Conservation (phyloP, 2,329 filamentous ascomycete species). For the Dactylellina leptospora region DNA sequence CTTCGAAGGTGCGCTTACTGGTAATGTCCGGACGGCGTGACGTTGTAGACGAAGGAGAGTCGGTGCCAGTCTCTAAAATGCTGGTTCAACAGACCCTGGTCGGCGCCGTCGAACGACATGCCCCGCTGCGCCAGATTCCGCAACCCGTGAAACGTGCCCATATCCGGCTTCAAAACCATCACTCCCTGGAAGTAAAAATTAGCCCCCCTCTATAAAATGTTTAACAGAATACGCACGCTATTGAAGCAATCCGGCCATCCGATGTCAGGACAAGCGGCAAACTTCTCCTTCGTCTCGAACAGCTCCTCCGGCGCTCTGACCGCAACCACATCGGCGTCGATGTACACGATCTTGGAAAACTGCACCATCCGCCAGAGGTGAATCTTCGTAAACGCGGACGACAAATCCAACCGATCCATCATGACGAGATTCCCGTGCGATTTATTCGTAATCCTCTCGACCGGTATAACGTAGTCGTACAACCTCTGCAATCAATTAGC, state of each 20-base stretch:
- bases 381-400: slow-evolving; percentile 96
- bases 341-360: slow-evolving; percentile 90
- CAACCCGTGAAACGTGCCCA: slow-evolving; percentile 87
- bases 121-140: slow-evolving; percentile 83
- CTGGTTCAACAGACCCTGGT: slow-evolving; percentile 94
- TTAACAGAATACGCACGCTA: slow-evolving; percentile 62
- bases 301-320: slow-evolving; percentile 91
- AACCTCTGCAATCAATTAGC: slow-evolving; percentile 67
- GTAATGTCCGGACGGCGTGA: slow-evolving; percentile 94
- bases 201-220: neutral
- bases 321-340: slow-evolving; percentile 93
- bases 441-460: slow-evolving; percentile 79
- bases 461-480: slow-evolving; percentile 88
- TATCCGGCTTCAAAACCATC: slow-evolving; percentile 86
- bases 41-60: slow-evolving; percentile 94
- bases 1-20: slow-evolving; percentile 64
- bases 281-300: slow-evolving; percentile 71
- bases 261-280: slow-evolving; percentile 86
- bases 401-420: slow-evolving; percentile 89
- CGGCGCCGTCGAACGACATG: slow-evolving; percentile 94
- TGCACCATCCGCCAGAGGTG: slow-evolving; percentile 90
- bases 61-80: slow-evolving; percentile 88
- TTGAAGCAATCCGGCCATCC: slow-evolving; percentile 99
- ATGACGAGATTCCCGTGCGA: slow-evolving; percentile 83
- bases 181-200: slow-evolving; percentile 67